Evolutionary conservation across 2,329 filamentous ascomycete genomes (phyloP), one percentile per base, ranked within the genome.

Genomic region (Hirsutella thompsonii): DNA sequence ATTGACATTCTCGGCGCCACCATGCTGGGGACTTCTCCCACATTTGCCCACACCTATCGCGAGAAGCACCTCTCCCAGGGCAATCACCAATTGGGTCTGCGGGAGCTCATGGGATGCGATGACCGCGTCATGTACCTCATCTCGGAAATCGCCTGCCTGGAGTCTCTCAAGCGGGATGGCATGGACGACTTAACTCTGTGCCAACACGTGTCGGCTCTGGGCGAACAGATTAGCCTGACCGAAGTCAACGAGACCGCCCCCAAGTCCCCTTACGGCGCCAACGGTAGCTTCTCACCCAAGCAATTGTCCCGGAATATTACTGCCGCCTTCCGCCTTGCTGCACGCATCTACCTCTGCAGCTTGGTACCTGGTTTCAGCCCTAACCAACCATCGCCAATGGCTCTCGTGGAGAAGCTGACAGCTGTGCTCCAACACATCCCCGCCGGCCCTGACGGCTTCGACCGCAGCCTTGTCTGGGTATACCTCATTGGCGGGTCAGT

Each of bases 101-200:
- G 83, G 40, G 88, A 94, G 66, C 74, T 96, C 39, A 96, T 96
- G 89, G 92, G 92, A 51, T 96, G 92, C 61, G 90, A 96, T 48
- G 92, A 98, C 63, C 79, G 81, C 19, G 83, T 96, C 63, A 95
- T 98, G 88, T 96, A 94, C 61, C 72, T 96, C 53, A 94, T 98
- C 58, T 94, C 88, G 2, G 92, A 98, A 65, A 94, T 96, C 53
- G 86, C 90, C 41, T 96, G 92, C 62, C 78, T 98, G 40, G 92
- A 96, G 60, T 83, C 85, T 3, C 76, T 95, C 48, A 93, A 92
- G 69, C 67, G 70, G 32, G 78, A 83, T 45, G 84, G 83, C 51
- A 87, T 92, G 67, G 84, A 94, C 51, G 81, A 92, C 55, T 80
- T 92, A 48, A 77, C 79, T 39, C 77, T 96, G 36, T 95, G 89